Evolutionary conservation across 2,329 filamentous ascomycete species (phyloP).

Genomic region (Exophiala alcalophila): DNA sequence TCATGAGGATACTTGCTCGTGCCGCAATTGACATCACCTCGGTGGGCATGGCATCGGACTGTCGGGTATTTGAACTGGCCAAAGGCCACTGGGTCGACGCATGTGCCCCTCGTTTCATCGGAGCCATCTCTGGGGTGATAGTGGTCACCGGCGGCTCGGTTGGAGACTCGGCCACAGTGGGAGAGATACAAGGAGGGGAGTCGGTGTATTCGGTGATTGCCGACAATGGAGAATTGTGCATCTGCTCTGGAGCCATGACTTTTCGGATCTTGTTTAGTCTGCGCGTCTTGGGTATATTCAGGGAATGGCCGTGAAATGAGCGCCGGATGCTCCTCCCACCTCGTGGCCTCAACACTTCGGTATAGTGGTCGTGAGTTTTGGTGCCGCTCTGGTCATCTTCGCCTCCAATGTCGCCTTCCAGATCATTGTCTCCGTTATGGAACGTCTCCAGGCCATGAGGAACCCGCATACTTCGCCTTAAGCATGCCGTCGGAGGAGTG

Average conservation of each 20-base stretch:
- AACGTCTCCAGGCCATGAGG: constrained; percentile 14
- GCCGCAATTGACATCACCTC: constrained; percentile 16
- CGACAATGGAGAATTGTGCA: constrained; percentile 34
- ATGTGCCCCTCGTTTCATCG: constrained; percentile 10
- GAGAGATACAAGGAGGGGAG: constrained; percentile 33
- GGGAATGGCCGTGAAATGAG: constrained; percentile 35
- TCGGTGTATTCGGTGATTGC: constrained; percentile 32
- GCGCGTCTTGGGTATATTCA: constrained; percentile 38
- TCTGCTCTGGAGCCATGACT: constrained; percentile 33
- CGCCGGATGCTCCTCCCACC: constrained; percentile 16
- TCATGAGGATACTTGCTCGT: constrained; percentile 19
- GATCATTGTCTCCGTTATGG: too few species aligned
- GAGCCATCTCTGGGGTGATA: constrained; percentile 21
- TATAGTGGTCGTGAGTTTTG: constrained; percentile 25
- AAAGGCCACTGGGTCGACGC: constrained; percentile 36
- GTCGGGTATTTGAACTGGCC: constrained; percentile 28
- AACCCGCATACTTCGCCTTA: constrained; percentile 23
- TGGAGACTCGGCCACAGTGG: constrained; percentile 36
- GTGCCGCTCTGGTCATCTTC: constrained; percentile 23
- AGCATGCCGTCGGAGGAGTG: constrained; percentile 12
- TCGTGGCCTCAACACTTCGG: constrained; percentile 22
- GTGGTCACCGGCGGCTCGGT: constrained; percentile 28
- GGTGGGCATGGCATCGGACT: constrained; percentile 10
- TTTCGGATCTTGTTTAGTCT: constrained; percentile 33
- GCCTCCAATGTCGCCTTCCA: constrained; percentile 2